Evolutionary conservation across 2,329 filamentous ascomycete genomes (phyloP), one percentile per base, ranked within the genome.

Genomic region (Sclerotinia borealis): DNA sequence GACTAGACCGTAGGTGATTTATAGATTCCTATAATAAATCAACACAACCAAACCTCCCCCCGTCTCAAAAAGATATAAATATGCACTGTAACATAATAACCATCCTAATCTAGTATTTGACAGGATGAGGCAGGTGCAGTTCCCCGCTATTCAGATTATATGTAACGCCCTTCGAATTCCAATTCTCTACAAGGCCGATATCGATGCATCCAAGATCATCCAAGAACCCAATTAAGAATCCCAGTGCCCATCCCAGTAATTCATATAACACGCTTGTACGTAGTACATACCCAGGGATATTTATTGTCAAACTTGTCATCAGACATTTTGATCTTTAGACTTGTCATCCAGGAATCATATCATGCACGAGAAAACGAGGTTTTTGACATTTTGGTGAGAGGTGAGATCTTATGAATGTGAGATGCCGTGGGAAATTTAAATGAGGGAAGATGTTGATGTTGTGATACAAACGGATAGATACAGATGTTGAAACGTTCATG

Each of bases 341-440:
- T 52, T 52, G 50, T 52, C 50, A 36, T 17, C 19, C 52, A 56
- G 52, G 54, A 56, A 45, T 34, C 4, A 45, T 45, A 45, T 34
- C 4, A 45, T 45, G 54, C 54, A 56, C 54, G 54, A 56, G 54
- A 56, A 56, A 45, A 56, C 54, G 54, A 56, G 54, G 54, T n/a
- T 34, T 34, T 56, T 56, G 54, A 56, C 54, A 56, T 34, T 43
- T 19, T 56, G 39, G 54, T 56, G 15, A 29, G 2, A 45, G 22
- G 39, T 45, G 54, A 56, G 54, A 45, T 43, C 19, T 15, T 7
- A 22, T 17, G 8, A 1, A 34, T 34, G 39, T 25, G 54, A 11
- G 54, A 17, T 22, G 54, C 54, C 39, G 54, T 22, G n/a, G 39
- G n/a, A n/a, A 3, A 17, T 34, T 31, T 43, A 56, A 43, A 56